Percentiles rank a stretch among this genome's conserved stretches.
These are phyloP conservation scores for Tripterygium wilfordii DNA, from an alignment of 177 flowering plant species.

Conservation along the genomic window DNA sequence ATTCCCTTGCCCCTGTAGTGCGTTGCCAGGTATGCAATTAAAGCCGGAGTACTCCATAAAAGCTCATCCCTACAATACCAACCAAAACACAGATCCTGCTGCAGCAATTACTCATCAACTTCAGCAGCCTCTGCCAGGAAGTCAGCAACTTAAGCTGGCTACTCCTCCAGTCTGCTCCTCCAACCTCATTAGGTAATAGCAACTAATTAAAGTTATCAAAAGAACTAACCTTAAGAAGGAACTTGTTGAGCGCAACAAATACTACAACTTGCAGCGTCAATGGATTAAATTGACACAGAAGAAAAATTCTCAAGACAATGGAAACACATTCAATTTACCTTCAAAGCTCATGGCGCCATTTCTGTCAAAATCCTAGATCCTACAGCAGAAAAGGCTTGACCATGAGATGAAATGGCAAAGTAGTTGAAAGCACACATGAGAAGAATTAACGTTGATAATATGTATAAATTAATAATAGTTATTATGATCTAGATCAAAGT, in stretches of 20 bases:
- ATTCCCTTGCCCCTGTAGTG: constrained; percentile 64
- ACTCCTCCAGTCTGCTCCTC: constrained; percentile 52
- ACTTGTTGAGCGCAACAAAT: constrained; percentile 70
- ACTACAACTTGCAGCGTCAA: constrained; percentile 22
- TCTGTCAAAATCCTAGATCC: constrained; percentile 80
- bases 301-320: background rate
- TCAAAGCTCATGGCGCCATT: constrained; percentile 81
- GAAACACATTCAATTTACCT: constrained; percentile 54
- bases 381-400: constrained; percentile 23
- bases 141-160: constrained; percentile 51
- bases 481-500: too few relatives aligned
- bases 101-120: constrained; percentile 46
- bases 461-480: too few relatives aligned
- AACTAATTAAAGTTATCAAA: too few relatives aligned
- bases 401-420: too few relatives aligned
- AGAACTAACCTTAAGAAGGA: constrained; percentile 59
- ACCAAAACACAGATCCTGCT: constrained; percentile 57
- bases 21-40: constrained; percentile 63
- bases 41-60: constrained; percentile 54
- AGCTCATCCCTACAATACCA: constrained; percentile 81
- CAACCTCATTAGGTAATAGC: constrained; percentile 26
- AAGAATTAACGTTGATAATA: too few relatives aligned
- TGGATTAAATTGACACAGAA: background rate
- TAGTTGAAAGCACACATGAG: too few relatives aligned
- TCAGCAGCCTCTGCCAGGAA: constrained; percentile 87